phyloP scores from a whole-genome alignment of 2,329 filamentous ascomycete genomes.

The Colletotrichum simmondsii region DNA sequence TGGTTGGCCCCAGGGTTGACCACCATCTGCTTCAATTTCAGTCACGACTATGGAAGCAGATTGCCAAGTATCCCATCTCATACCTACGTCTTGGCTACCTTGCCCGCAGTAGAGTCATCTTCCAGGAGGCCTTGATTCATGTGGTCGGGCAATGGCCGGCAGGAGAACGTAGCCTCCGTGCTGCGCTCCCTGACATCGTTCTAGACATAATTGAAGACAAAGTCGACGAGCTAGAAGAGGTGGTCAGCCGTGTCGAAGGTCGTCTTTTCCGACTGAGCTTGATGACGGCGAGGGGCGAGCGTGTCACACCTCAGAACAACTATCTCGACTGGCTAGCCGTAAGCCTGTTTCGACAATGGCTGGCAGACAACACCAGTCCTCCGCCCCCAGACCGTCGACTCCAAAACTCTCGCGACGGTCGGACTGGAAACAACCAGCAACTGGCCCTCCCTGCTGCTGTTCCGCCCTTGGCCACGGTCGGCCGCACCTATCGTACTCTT shows the following conservation, averaged over 20 bases:
- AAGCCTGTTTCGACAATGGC: constrained; percentile 90
- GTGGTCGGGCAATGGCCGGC: constrained; percentile 94
- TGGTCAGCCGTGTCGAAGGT: constrained; percentile 81
- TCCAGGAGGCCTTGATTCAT: constrained; percentile 89
- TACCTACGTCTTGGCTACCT: constrained; percentile 92
- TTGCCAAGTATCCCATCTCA: constrained; percentile 93
- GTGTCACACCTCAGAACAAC: constrained; percentile 80
- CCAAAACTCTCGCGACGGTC: constrained; percentile 42
- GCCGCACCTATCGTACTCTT: constrained; percentile 81
- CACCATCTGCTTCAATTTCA: constrained; percentile 95
- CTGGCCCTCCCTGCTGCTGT: constrained; percentile 49
- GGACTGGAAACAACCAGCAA: constrained; percentile 42
- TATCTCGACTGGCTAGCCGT: constrained; percentile 93
- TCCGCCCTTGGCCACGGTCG: constrained; percentile 68
- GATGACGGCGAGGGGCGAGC: constrained; percentile 82
- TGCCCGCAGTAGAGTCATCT: constrained; percentile 84
- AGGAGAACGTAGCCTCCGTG: constrained; percentile 80
- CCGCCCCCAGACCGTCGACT: constrained; percentile 55
- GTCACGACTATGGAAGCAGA: constrained; percentile 91
- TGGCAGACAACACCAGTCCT: constrained; percentile 88
- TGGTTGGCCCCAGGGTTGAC: constrained; percentile 90
- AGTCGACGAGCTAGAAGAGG: constrained; percentile 89
- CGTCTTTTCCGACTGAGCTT: constrained; percentile 85
- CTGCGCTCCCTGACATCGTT: constrained; percentile 78
- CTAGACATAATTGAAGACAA: constrained; percentile 95